Evolutionary conservation across 805 yeast genomes (phyloP), one percentile per base, ranked within the genome.

Genomic region (Wickerhamomyces strasburgensis): DNA sequence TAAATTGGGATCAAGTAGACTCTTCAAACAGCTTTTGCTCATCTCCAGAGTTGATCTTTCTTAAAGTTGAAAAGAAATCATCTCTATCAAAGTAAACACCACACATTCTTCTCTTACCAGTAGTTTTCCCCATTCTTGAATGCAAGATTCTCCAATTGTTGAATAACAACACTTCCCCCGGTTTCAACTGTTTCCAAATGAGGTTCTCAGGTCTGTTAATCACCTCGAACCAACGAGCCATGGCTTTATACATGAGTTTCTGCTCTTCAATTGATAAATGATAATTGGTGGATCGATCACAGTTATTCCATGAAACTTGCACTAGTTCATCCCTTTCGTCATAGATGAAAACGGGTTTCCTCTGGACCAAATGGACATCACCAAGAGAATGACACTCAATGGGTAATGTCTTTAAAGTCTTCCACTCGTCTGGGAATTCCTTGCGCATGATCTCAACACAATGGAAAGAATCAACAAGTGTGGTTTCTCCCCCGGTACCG

Each of bases 371-470:
- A 70, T 80, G 49, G 60, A 71, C 79, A 50, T 80, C 86, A 17
- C 88, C 88, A 6, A 85, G 81, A n/a, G 81, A 73, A 51, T 80
- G 87, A 16, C 84, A 83, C n/a, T 80, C 79, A 14, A 81, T 60
- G 5, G 75, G 73, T 15, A 70, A 59, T 14, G 55, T 56, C 8
- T 75, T 62, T 34, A 80, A 62, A 7, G 75, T 46, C 23, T 73
- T 68, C 52, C 63, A 80, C 35, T 71, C 68, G 37, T 69, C 71
- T 3, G 82, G 83, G 42, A 67, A 57, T 17, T 60, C 55, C 27
- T 59, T 47, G 51, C 67, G 60, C 49, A 80, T 62, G 30, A 64
- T 56, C 37, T 67, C 47, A 0, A 86, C 85, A 48, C 81, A 72
- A 38, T 70, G 62, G 58, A 80, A 78, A 1, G 84, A 79, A 56